A percentile compares a stretch with the other conserved stretches of the same genome.
Conservation (phyloP, 192 early-diverging fungal genomes). For the Jimgerdemannia flammicorona region DNA sequence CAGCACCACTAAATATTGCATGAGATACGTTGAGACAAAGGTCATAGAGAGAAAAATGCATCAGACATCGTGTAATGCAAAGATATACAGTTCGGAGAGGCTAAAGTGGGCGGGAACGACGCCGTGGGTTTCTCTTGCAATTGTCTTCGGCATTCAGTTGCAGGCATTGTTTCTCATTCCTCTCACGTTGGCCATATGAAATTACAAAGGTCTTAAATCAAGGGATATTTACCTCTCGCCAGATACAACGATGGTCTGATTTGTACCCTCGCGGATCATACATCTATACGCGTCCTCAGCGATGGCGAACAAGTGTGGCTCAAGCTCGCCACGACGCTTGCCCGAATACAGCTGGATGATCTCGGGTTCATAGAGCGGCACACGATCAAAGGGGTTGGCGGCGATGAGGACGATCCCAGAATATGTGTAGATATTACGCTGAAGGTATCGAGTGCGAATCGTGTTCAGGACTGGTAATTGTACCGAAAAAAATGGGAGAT, state of each 20-base stretch:
- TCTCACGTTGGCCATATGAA: not conserved
- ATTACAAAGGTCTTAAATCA: not conserved
- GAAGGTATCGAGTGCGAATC: slow-evolving; percentile 82
- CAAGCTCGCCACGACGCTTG: slow-evolving; percentile 86
- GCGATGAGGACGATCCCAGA: slow-evolving; percentile 98
- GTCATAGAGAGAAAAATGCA: not conserved
- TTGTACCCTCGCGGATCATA: slow-evolving; percentile 88
- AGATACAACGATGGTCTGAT: slow-evolving; percentile 98
- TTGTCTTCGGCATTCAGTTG: not conserved
- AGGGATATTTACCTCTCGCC: slow-evolving; percentile 72
- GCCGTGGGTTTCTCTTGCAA: not conserved
- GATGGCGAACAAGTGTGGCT: slow-evolving; percentile 98
- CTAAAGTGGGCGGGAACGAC: not conserved
- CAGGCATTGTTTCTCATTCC: not conserved
- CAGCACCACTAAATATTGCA: slow-evolving; percentile 67
- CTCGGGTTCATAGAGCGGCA: slow-evolving; percentile 89
- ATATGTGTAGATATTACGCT: slow-evolving; percentile 98
- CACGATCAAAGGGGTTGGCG: slow-evolving; percentile 89
- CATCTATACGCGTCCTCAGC: slow-evolving; percentile 96
- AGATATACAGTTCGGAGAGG: not conserved
- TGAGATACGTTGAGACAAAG: not conserved
- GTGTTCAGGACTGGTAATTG: slow-evolving; percentile 77
- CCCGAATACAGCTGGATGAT: slow-evolving; percentile 93
- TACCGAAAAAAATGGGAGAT: not conserved
- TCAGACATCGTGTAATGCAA: not conserved